Evolutionary conservation across 129 eudicot species (phyloP).

Genomic region (Glebionis coronaria): DNA sequence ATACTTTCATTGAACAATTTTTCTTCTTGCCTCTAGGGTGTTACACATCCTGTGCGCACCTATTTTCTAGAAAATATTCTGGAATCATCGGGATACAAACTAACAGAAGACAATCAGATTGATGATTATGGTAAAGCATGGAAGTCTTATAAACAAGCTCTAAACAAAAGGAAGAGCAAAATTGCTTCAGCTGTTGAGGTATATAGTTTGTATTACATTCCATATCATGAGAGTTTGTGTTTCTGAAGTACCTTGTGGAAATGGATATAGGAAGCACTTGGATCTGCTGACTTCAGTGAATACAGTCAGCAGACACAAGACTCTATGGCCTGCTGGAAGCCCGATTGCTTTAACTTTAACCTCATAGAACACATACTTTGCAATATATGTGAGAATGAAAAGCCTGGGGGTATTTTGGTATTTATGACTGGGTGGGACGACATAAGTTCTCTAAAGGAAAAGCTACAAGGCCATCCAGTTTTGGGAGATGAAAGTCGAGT

Average conservation of each 20-base stretch:
- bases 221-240: background rate
- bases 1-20: background rate
- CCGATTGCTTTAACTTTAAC: slow-evolving; percentile 72
- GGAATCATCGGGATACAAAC: slow-evolving; percentile 69
- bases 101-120: slow-evolving; percentile 72
- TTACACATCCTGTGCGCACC: slow-evolving; percentile 67
- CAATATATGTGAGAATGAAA: slow-evolving; percentile 61
- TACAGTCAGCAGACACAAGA: slow-evolving; percentile 60
- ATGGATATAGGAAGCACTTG: slow-evolving; percentile 59
- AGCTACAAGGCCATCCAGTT: slow-evolving; percentile 64
- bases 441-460: slow-evolving; percentile 70
- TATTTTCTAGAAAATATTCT: slow-evolving; percentile 72
- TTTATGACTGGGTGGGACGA: slow-evolving; percentile 98
- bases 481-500: slow-evolving; percentile 69
- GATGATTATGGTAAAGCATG: slow-evolving; percentile 80
- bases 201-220: slow-evolving; percentile 4
- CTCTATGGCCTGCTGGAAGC: slow-evolving; percentile 87
- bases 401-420: slow-evolving; percentile 70
- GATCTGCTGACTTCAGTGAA: slow-evolving; percentile 63
- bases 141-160: slow-evolving; percentile 74
- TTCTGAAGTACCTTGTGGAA: slow-evolving; percentile 17
- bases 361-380: slow-evolving; percentile 74
- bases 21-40: slow-evolving; percentile 45
- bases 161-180: slow-evolving; percentile 78
- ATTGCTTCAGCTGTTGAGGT: slow-evolving; percentile 83